Evolutionary conservation across 2,329 filamentous ascomycete genomes (phyloP).

Genomic region (Colletotrichum tanaceti): DNA sequence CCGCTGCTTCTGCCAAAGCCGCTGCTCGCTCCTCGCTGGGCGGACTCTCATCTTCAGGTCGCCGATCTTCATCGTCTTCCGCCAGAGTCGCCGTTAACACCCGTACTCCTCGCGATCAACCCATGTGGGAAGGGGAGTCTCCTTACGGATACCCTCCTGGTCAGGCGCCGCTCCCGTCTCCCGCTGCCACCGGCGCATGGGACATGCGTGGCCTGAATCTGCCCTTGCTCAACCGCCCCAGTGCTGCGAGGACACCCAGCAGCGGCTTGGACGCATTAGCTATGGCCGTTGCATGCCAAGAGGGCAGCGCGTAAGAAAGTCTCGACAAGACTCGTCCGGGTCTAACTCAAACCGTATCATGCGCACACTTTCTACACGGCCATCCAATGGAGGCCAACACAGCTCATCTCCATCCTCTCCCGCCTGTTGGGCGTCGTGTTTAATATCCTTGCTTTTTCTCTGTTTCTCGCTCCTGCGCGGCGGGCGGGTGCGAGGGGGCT

Average conservation of each 20-base stretch:
- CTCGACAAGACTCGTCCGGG: neutral
- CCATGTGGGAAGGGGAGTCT: constrained; percentile 57
- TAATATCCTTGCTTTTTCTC: constrained; percentile 12
- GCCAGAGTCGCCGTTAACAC: constrained; percentile 48
- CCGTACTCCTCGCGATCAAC: constrained; percentile 47
- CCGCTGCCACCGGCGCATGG: constrained; percentile 53
- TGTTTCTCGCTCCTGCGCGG: constrained; percentile 1
- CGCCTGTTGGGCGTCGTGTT: no score
- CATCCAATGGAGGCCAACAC: neutral
- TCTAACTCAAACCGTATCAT: neutral
- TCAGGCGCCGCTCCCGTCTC: constrained; percentile 51
- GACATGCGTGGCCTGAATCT: constrained; percentile 60
- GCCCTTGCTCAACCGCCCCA: constrained; percentile 59
- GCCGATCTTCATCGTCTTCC: constrained; percentile 48
- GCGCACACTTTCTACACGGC: neutral
- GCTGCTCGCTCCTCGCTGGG: constrained; percentile 46
- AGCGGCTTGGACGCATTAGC: constrained; percentile 67
- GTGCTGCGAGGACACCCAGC: constrained; percentile 56
- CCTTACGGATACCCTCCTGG: constrained; percentile 49
- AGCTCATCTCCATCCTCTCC: neutral
- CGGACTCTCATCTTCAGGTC: constrained; percentile 45
- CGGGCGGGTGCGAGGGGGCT: constrained; percentile 4
- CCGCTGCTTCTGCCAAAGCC: constrained; percentile 47
- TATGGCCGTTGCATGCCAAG: constrained; percentile 65
- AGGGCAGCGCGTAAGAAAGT: constrained; percentile 47